Conservation (phyloP, 2,329 filamentous ascomycete species). For the Byssochlamys sp. region DNA sequence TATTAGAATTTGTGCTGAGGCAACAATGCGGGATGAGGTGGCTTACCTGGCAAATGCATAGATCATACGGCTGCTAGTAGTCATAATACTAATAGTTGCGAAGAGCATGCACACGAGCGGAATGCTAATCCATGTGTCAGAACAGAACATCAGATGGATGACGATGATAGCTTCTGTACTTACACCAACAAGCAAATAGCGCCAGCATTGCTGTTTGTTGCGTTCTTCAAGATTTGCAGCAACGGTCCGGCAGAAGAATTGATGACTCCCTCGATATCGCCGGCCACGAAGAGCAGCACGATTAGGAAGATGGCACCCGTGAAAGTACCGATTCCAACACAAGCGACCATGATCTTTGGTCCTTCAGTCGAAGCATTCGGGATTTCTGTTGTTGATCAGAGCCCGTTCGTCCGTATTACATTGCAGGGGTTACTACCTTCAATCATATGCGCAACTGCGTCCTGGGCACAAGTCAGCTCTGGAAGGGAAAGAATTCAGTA, state of each 20-base stretch:
- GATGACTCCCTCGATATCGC: constrained; percentile 49
- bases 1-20: background rate
- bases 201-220: constrained; percentile 52
- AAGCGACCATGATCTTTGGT: constrained; percentile 58
- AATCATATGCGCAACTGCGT: constrained; percentile 44
- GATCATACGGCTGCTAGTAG: constrained; percentile 56
- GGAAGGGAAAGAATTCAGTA: background rate
- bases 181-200: constrained; percentile 55
- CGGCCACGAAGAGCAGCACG: constrained; percentile 55
- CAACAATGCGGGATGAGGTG: background rate
- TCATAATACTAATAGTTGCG: constrained; percentile 55
- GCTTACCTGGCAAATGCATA: constrained; percentile 52
- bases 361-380: constrained; percentile 44
- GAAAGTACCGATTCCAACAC: constrained; percentile 52
- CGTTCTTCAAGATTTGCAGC: constrained; percentile 53
- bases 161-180: constrained; percentile 4
- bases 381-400: constrained; percentile 22
- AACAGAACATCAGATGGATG: background rate
- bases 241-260: constrained; percentile 48
- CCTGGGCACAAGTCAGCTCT: constrained; percentile 14
- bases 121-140: constrained; percentile 29
- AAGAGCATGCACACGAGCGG: constrained; percentile 56
- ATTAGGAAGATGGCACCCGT: constrained; percentile 56
- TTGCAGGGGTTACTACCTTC: constrained; percentile 23
- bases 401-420: background rate